Evolutionary conservation across 2,329 filamentous ascomycete genomes (phyloP).

Genomic region (Trematosphaeria pertusa): DNA sequence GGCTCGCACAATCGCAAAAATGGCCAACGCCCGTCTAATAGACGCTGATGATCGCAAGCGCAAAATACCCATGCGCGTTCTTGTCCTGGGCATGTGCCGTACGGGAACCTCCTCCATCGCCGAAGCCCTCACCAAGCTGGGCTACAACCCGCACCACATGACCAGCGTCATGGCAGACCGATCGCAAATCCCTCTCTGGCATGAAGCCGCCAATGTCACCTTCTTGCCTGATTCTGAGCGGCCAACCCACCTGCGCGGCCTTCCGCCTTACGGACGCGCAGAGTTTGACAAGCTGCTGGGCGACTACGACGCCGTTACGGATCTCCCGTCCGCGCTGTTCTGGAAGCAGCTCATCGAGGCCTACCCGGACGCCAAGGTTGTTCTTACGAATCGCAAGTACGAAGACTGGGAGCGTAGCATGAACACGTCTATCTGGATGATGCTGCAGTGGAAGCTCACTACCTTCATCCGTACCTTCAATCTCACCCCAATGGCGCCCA

Average conservation of each 20-base stretch:
- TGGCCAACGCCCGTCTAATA: conserved; percentile 50
- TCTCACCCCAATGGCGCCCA: conserved; percentile 15
- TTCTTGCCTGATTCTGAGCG: conserved; percentile 24
- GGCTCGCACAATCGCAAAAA: not conserved
- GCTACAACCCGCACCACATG: conserved; percentile 36
- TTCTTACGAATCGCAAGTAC: conserved; percentile 32
- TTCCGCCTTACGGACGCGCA: conserved; percentile 32
- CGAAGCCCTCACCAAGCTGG: conserved; percentile 53
- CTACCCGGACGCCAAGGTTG: conserved; percentile 36
- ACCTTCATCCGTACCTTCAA: conserved; percentile 4
- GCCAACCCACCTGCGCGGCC: conserved; percentile 23
- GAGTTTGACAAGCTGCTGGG: conserved; percentile 57
- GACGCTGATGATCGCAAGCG: conserved; percentile 70
- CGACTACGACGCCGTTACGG: conserved; percentile 44
- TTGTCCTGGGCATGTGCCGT: conserved; percentile 72
- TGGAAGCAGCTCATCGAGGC: conserved; percentile 28
- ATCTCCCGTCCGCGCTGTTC: conserved; percentile 28
- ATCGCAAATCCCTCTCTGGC: conserved; percentile 31
- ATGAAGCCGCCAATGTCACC: conserved; percentile 38
- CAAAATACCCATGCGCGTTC: conserved; percentile 74
- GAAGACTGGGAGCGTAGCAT: conserved; percentile 16
- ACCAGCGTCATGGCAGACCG: conserved; percentile 27
- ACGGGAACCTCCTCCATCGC: conserved; percentile 69
- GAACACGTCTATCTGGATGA: conserved; percentile 20
- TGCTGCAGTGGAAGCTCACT: conserved; percentile 15